Evolutionary conservation across 2,329 filamentous ascomycete genomes (phyloP).

Genomic region (Fusarium anthophilum): DNA sequence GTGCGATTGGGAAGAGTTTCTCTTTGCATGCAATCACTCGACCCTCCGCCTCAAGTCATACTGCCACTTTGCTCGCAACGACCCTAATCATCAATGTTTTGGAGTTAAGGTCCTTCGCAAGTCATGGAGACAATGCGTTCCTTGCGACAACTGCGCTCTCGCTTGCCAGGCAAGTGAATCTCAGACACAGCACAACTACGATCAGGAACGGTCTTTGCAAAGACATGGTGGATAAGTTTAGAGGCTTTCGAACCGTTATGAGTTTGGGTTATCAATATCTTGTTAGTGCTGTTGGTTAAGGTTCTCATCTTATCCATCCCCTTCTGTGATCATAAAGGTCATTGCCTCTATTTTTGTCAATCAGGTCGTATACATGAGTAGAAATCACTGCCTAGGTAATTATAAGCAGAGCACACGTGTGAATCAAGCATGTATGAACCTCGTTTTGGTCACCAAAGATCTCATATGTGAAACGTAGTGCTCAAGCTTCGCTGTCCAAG

Average conservation of each 20-base stretch:
- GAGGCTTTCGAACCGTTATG: background rate
- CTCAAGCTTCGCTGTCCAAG: background rate
- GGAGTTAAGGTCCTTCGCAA: constrained; percentile 72
- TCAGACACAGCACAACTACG: background rate
- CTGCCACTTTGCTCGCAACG: constrained; percentile 80
- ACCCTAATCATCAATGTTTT: constrained; percentile 74
- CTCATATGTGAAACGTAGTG: constrained; percentile 13
- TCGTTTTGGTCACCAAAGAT: constrained; percentile 2
- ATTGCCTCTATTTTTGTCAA: background rate
- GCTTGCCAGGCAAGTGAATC: constrained; percentile 16
- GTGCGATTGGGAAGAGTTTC: constrained; percentile 77
- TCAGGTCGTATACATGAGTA: constrained; percentile 11
- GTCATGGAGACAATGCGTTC: constrained; percentile 64
- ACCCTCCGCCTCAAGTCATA: constrained; percentile 69
- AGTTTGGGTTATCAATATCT: background rate
- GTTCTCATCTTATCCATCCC: background rate
- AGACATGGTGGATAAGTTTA: background rate
- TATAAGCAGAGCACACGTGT: background rate
- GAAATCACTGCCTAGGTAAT: background rate
- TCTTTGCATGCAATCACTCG: constrained; percentile 72
- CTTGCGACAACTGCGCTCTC: constrained; percentile 60
- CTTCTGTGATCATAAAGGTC: background rate
- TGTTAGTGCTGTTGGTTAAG: background rate
- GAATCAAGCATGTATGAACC: constrained; percentile 11
- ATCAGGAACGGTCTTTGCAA: background rate